Conservation (phyloP, 176 grass and related monocot genomes). For the Alopecurus myosuroides region DNA sequence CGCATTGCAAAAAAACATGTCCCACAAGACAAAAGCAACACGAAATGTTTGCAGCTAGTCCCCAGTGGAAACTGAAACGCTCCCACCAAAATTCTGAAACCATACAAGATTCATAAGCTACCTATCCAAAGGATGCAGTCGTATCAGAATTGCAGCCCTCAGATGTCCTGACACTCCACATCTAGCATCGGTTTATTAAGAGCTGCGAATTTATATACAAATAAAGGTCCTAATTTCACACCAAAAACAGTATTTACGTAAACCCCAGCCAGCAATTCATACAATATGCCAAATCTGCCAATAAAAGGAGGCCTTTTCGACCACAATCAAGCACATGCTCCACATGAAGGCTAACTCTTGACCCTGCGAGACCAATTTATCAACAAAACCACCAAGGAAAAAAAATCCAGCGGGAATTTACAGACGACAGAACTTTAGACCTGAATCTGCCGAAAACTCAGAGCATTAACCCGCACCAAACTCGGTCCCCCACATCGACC, state of each 20-base stretch:
- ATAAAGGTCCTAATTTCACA: constrained; percentile 1
- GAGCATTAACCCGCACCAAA: background rate
- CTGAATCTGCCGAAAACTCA: background rate
- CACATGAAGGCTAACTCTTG: background rate
- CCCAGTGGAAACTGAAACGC: background rate
- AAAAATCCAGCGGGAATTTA: background rate
- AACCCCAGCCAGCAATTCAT: background rate
- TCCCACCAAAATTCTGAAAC: background rate
- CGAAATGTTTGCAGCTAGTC: background rate
- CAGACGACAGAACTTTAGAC: background rate
- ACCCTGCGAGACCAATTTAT: background rate
- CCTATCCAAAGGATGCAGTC: background rate
- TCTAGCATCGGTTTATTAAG: background rate
- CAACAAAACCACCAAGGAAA: background rate
- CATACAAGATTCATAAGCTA: background rate
- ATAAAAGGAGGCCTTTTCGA: background rate
- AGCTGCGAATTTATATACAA: background rate
- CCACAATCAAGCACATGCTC: background rate
- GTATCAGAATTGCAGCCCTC: background rate
- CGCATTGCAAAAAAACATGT: background rate
- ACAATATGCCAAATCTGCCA: background rate
- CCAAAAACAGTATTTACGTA: background rate
- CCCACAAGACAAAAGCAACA: background rate
- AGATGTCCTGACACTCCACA: background rate
- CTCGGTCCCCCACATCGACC: background rate